These are phyloP conservation scores for Scytalidium lignicola DNA, from an alignment of 2,329 filamentous ascomycete species.

Conservation along the genomic window DNA sequence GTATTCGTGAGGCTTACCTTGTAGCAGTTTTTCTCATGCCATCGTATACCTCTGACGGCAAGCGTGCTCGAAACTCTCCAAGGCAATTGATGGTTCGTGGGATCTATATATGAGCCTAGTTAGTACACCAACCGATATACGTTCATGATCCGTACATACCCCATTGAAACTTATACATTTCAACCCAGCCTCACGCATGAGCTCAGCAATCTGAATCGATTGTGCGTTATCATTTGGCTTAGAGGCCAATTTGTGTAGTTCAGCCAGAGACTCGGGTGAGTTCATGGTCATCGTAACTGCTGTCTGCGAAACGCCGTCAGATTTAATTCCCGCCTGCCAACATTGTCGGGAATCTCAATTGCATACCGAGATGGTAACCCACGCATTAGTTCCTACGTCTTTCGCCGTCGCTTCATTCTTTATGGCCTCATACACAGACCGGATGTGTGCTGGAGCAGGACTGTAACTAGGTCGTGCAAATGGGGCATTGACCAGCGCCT, in stretches of 20 bases:
- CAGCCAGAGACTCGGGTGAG: constrained; percentile 67
- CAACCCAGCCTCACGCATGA: constrained; percentile 70
- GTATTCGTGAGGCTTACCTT: constrained; percentile 21
- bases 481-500: constrained; percentile 67
- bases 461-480: constrained; percentile 61
- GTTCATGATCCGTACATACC: constrained; percentile 18
- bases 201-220: constrained; percentile 45
- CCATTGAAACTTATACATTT: constrained; percentile 79
- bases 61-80: constrained; percentile 60
- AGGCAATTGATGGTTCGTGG: constrained; percentile 81
- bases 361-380: constrained; percentile 60
- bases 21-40: constrained; percentile 36
- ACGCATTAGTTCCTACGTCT: constrained; percentile 58
- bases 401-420: constrained; percentile 56
- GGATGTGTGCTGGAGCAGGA: constrained; percentile 58
- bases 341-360: not conserved
- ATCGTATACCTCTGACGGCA: constrained; percentile 49
- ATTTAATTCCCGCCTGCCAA: not conserved
- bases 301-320: constrained; percentile 43
- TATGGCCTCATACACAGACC: constrained; percentile 59
- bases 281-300: constrained; percentile 84
- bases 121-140: too few relatives aligned
- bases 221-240: constrained; percentile 16
- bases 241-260: constrained; percentile 34
- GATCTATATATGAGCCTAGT: constrained; percentile 36